Evolutionary conservation across 1,284 basidiomycete genomes (phyloP).

Genomic region (Puccinia polysora): DNA sequence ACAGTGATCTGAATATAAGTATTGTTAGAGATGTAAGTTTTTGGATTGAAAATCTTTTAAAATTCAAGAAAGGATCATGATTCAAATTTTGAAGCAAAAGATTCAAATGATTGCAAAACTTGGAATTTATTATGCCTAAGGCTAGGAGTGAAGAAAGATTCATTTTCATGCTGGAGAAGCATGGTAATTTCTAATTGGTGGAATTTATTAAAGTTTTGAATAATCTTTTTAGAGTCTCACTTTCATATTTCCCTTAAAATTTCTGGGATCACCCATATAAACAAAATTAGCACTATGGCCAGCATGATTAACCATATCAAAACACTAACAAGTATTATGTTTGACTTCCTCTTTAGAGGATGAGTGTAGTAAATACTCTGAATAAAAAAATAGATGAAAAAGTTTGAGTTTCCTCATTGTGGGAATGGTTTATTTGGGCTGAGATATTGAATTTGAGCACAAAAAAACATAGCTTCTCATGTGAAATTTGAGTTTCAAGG

Average conservation of each 20-base stretch:
- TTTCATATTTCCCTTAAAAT: constrained; percentile 91
- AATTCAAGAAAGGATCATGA: too few relatives aligned
- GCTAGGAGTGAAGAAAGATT: too few relatives aligned
- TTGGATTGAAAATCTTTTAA: too few relatives aligned
- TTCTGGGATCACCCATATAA: constrained; percentile 51
- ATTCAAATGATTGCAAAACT: too few relatives aligned
- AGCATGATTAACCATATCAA: constrained; percentile 62
- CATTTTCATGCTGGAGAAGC: too few relatives aligned
- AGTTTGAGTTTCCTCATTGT: constrained; percentile 90
- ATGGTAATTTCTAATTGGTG: too few relatives aligned
- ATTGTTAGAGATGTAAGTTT: too few relatives aligned
- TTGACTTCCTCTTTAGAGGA: constrained; percentile 54
- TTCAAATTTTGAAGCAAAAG: too few relatives aligned
- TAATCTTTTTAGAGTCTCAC: constrained; percentile 95
- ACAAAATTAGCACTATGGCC: constrained; percentile 59
- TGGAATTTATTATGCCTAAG: too few relatives aligned
- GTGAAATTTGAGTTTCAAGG: constrained; percentile 92
- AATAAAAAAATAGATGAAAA: constrained; percentile 89
- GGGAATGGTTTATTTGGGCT: constrained; percentile 76
- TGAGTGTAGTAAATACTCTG: constrained; percentile 70
- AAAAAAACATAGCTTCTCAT: constrained; percentile 91
- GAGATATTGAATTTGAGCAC: constrained; percentile 79
- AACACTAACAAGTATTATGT: constrained; percentile 28
- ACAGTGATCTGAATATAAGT: too few relatives aligned
- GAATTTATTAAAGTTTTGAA: constrained; percentile 62